Evolutionary conservation across 495 filamentous ascomycete species (phyloP), one percentile per base, ranked within the genome.

Genomic region (Rusavskia elegans): DNA sequence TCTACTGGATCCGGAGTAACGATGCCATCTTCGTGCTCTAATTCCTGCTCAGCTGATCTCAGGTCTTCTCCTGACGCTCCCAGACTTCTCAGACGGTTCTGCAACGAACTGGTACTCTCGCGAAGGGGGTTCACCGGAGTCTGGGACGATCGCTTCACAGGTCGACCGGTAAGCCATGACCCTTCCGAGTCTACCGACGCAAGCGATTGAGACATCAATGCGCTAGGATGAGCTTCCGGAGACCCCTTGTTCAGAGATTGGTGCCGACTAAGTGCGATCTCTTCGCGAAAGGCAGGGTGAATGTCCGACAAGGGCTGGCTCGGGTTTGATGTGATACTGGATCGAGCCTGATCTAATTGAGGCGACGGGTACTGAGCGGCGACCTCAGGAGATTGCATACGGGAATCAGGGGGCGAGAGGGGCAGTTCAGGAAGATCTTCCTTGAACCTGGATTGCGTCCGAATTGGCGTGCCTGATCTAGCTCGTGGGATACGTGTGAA

Each of bases 141-240:
- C 36, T 76, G 70, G 3, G 78, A 75, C 56, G 70, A 65, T 45
- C 75, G 65, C 42, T 75, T 71, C 54, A 76, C 65, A 51, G 76
- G 76, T 51, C 75, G 72, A 11, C 89, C 87, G 2, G 86, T 87
- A 55, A 96, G 82, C 89, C 89, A 96, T 0, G 88, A 94, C 2
- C 78, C 89, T 68, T 96, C 89, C 0, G 85, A 90, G 59, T 93
- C 89, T 53, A 96, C 81, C 0, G 86, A 90, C 8, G 85, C 87
- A 6, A 92, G 70, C 14, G 87, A 92, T 64, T 81, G 78, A 19
- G 82, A 83, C 39, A 85, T 65, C 9, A 75, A 20, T 17, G 52
- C 59, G 40, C 57, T 59, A 38, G 59, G 27, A n/a, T 55, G 50
- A 20, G 39, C 45, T 21, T 59, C 59, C 14, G 55, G 50, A 5